Conservation (phyloP, 2,329 filamentous ascomycete genomes). For the Blumeriella jaapii region DNA sequence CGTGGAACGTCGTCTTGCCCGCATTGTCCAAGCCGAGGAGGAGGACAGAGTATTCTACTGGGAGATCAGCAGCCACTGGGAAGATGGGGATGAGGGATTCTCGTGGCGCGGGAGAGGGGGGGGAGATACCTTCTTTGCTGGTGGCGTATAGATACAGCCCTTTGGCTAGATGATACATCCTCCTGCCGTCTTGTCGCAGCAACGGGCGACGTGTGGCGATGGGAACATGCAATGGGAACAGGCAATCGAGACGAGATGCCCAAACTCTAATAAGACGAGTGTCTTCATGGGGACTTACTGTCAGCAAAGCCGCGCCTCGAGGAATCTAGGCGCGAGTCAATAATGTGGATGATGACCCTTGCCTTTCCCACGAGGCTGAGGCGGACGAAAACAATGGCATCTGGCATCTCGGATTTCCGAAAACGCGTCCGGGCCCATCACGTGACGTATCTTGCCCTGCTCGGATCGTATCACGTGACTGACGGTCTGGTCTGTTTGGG, state of each 20-base stretch:
- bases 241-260: constrained; percentile 3
- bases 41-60: constrained; percentile 84
- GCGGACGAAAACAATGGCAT: background rate
- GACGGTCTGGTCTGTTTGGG: no score
- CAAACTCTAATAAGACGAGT: background rate
- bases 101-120: background rate
- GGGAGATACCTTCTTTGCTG: constrained; percentile 72
- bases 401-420: background rate
- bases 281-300: constrained; percentile 5
- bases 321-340: background rate
- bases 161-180: constrained; percentile 93
- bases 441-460: no score
- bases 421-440: background rate
- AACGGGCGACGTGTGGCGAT: background rate
- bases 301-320: constrained; percentile 2
- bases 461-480: no score
- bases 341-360: background rate
- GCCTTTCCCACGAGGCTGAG: constrained; percentile 7
- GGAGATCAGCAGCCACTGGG: constrained; percentile 1
- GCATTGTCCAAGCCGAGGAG: constrained; percentile 96
- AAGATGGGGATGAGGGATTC: constrained; percentile 5
- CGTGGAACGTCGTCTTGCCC: constrained; percentile 95
- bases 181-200: background rate
- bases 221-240: background rate
- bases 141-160: constrained; percentile 91